These are phyloP conservation scores for Babesia bigemina DNA, from an alignment of 169 alveolate genomes.

Conservation along the genomic window DNA sequence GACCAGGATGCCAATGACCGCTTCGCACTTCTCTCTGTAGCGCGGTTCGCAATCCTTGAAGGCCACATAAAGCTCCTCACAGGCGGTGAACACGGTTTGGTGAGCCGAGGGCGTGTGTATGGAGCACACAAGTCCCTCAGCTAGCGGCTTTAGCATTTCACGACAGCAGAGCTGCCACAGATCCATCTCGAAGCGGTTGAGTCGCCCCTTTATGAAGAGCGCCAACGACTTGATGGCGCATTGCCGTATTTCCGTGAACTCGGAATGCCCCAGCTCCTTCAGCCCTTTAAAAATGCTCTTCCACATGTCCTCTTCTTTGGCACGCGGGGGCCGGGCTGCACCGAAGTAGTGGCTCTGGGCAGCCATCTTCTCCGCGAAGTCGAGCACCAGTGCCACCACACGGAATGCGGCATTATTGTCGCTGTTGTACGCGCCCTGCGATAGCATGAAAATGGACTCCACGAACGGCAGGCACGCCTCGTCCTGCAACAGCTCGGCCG, in stretches of 20 bases:
- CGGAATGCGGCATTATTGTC: constrained; percentile 36
- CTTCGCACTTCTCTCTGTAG: constrained; percentile 9
- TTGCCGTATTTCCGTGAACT: constrained; percentile 19
- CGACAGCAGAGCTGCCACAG: constrained; percentile 24
- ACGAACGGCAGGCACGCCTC: constrained; percentile 35
- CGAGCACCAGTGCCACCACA: constrained; percentile 15
- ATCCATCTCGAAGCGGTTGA: constrained; percentile 14
- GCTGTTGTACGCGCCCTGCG: constrained; percentile 8
- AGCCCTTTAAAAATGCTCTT: constrained; percentile 15
- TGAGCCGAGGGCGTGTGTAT: background rate
- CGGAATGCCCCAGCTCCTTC: constrained; percentile 27
- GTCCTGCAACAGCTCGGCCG: constrained; percentile 30
- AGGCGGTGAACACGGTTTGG: background rate
- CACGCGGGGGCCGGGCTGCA: background rate
- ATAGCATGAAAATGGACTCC: constrained; percentile 10
- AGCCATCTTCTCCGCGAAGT: constrained; percentile 45
- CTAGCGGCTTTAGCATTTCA: constrained; percentile 33
- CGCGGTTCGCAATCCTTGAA: constrained; percentile 9
- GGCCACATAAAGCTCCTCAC: constrained; percentile 37
- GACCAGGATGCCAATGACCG: constrained; percentile 10
- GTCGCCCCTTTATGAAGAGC: constrained; percentile 20
- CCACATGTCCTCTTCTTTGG: constrained; percentile 33
- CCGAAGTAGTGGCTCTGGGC: constrained; percentile 39
- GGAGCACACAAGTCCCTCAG: constrained; percentile 22
- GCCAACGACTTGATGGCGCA: constrained; percentile 35